Evolutionary conservation across 345 rosid species (phyloP).

Genomic region (Rhizophora apiculata): DNA sequence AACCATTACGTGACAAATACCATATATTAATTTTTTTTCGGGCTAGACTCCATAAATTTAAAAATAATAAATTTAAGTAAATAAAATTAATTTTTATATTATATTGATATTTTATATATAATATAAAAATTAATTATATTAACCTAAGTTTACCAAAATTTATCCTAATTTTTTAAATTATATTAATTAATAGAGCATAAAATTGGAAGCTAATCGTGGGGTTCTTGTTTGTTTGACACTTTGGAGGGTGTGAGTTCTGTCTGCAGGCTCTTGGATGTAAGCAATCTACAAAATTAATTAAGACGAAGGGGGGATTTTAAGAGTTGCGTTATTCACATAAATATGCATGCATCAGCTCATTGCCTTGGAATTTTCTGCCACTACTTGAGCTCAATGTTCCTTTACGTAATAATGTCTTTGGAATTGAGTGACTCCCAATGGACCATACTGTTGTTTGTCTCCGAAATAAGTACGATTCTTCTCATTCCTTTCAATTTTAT

Average conservation of each 20-base stretch:
- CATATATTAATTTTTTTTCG: slow-evolving; percentile 12
- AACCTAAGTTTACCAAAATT: too few relatives aligned
- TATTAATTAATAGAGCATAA: too few relatives aligned
- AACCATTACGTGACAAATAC: slow-evolving; percentile 28
- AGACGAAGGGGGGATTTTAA: neutral
- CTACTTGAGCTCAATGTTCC: slow-evolving; percentile 1
- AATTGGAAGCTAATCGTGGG: neutral
- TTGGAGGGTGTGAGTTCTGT: slow-evolving; percentile 41
- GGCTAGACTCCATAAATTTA: too few relatives aligned
- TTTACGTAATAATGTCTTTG: neutral
- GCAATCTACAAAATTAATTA: slow-evolving; percentile 11
- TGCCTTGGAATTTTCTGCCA: slow-evolving; percentile 25
- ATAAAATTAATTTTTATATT: too few relatives aligned
- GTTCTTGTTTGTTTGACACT: slow-evolving; percentile 14
- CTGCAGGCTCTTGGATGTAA: slow-evolving; percentile 33
- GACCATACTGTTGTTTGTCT: neutral
- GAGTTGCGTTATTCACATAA: slow-evolving; percentile 14
- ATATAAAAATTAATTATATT: too few relatives aligned
- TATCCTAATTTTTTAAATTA: neutral
- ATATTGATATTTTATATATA: too few relatives aligned
- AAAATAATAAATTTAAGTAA: too few relatives aligned
- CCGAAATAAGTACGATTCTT: too few relatives aligned
- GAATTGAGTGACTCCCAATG: neutral
- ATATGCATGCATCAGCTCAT: slow-evolving; percentile 19
- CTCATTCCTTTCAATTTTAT: too few relatives aligned